A percentile compares a stretch with the other conserved stretches of the same genome.
These are phyloP conservation scores for Cyberlindnera mrakii DNA, from an alignment of 805 yeast genomes.

Conservation along the genomic window DNA sequence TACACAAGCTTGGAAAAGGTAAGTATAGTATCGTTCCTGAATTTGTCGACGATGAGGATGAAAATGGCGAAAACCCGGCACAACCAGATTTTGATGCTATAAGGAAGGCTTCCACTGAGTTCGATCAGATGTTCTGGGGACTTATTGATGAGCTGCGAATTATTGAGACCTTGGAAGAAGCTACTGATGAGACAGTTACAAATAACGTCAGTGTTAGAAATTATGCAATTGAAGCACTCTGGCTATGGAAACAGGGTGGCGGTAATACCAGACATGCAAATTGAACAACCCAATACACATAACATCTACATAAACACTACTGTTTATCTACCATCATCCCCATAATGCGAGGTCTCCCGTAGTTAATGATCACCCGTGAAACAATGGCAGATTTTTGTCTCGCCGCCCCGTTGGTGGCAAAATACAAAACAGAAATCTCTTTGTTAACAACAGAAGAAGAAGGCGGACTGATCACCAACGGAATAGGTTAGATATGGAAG, in stretches of 20 bases:
- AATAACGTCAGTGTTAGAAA: conserved; percentile 67
- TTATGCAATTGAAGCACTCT: conserved; percentile 84
- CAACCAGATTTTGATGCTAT: conserved; percentile 27
- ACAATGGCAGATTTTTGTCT: too few relatives aligned
- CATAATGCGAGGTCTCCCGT: too few relatives aligned
- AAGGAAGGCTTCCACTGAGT: conserved; percentile 25
- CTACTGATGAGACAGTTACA: conserved; percentile 60
- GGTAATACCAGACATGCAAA: conserved; percentile 29
- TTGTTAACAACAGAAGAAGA: neutral
- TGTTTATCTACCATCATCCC: too few relatives aligned
- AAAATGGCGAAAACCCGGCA: conserved; percentile 23
- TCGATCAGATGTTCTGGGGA: conserved; percentile 57
- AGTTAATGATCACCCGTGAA: too few relatives aligned
- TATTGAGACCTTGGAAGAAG: conserved; percentile 58
- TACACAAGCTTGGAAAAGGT: conserved; percentile 70
- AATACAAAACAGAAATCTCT: neutral
- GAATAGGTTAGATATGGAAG: conserved; percentile 14
- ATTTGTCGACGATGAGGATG: conserved; percentile 26
- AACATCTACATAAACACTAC: neutral
- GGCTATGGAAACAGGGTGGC: conserved; percentile 70
- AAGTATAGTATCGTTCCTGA: conserved; percentile 49
- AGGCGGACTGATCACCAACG: neutral
- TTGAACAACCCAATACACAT: neutral
- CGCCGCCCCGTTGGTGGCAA: too few relatives aligned
- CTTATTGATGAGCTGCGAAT: conserved; percentile 56